These are phyloP conservation scores for Alternaria viburni DNA, from an alignment of 2,329 filamentous ascomycete genomes.

Conservation along the genomic window DNA sequence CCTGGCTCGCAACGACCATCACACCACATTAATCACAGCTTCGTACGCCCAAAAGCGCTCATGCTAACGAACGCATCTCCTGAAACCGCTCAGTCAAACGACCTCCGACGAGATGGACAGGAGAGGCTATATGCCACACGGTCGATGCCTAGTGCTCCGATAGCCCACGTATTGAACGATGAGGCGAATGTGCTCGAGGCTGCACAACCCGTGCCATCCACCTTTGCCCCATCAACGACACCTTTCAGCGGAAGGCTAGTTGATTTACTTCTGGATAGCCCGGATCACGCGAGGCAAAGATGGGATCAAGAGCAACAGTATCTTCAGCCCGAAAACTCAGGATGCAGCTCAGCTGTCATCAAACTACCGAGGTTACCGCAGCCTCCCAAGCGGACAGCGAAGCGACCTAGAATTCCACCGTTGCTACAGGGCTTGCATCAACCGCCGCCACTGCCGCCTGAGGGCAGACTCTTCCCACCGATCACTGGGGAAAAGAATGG, in stretches of 20 bases:
- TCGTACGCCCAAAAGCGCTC: conserved; percentile 8
- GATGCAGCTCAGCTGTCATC: conserved; percentile 31
- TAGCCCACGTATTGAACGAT: conserved; percentile 45
- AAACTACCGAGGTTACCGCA: conserved; percentile 50
- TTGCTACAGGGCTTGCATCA: conserved; percentile 67
- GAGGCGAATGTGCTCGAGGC: conserved; percentile 18
- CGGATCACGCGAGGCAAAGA: conserved; percentile 21
- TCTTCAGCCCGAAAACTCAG: conserved; percentile 16
- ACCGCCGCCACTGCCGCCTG: conserved; percentile 60
- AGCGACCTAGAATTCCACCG: conserved; percentile 53
- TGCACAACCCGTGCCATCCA: conserved; percentile 16
- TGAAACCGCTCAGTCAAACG: conserved; percentile 5
- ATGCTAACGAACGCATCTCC: conserved; percentile 7
- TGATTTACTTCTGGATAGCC: conserved; percentile 34
- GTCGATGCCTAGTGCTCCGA: conserved; percentile 37
- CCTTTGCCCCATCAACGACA: conserved; percentile 17
- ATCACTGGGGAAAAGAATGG: conserved; percentile 59
- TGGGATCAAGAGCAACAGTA: conserved; percentile 29
- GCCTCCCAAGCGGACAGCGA: conserved; percentile 37
- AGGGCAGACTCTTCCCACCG: conserved; percentile 65
- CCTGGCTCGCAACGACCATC: conserved; percentile 2
- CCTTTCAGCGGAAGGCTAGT: conserved; percentile 39
- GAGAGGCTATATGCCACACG: conserved; percentile 3
- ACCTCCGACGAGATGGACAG: conserved; percentile 3
- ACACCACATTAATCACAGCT: conserved; percentile 5